Evolutionary conservation across 2,329 filamentous ascomycete species (phyloP).

Genomic region (Beauveria scarabaeidicola): DNA sequence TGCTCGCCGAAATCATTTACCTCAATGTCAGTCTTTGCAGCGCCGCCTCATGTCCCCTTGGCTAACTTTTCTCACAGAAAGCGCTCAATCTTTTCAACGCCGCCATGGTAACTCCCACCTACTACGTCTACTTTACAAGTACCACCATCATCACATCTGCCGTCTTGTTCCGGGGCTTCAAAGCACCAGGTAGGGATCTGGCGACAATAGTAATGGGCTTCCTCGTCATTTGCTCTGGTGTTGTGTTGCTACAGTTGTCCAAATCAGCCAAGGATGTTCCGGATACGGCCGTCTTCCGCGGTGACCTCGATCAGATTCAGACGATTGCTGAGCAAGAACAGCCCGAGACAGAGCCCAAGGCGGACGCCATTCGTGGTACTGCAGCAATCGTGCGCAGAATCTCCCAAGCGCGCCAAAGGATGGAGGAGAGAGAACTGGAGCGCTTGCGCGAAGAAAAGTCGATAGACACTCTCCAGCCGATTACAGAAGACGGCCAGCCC

Average conservation of each 20-base stretch:
- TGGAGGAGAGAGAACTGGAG: constrained; percentile 71
- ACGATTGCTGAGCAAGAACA: constrained; percentile 93
- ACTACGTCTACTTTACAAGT: constrained; percentile 97
- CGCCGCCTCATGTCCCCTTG: constrained; percentile 4
- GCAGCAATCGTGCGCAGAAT: constrained; percentile 81
- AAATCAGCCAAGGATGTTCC: constrained; percentile 97
- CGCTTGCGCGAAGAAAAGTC: constrained; percentile 72
- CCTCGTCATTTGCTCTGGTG: constrained; percentile 84
- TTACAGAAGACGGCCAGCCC: constrained; percentile 64
- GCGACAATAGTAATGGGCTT: constrained; percentile 89
- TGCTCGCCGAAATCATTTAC: constrained; percentile 90
- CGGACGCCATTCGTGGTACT: constrained; percentile 86
- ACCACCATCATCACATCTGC: constrained; percentile 91
- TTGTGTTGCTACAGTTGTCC: constrained; percentile 88
- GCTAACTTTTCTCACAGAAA: constrained; percentile 61
- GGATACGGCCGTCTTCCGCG: constrained; percentile 82
- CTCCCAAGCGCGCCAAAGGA: constrained; percentile 64
- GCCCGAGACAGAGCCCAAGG: constrained; percentile 92
- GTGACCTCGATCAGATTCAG: constrained; percentile 88
- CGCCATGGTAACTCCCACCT: constrained; percentile 91
- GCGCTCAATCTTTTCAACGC: constrained; percentile 95
- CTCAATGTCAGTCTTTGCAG: constrained; percentile 66
- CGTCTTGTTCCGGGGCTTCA: constrained; percentile 88
- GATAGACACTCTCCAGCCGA: constrained; percentile 61
- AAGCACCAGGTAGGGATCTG: constrained; percentile 72